Base-by-base conservation (phyloP, 2,329 filamentous ascomycete genomes). In the Aspergillus pseudotamarii region DNA sequence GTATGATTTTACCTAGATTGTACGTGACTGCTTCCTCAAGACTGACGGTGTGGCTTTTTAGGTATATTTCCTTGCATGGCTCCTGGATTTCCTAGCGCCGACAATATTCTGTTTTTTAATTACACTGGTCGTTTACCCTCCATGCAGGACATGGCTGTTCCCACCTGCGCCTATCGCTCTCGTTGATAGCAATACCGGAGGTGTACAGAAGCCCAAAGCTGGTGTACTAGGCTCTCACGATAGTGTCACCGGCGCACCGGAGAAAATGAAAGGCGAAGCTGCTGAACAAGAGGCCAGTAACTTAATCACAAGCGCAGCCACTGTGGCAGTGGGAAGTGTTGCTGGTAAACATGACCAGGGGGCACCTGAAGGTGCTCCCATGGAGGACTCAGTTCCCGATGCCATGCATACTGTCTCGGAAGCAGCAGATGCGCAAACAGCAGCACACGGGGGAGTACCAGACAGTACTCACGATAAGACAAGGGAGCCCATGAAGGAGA, bases 281-380 rank as follows among this genome's bases (percentile, higher is more conserved):
- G 91, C 93, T 1, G 92, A 96, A 75, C 87, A 91, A 65, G 92
- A 96, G 75, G 92, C 92, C 2, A 89, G 85, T 66, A 94, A 92
- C 72, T 90, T 96, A 65, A 89, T 95, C 66, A 90, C 89, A 64
- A 87, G 88, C 38, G 88, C 95, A 60, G 87, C 89, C 9, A 85
- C 87, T n/a, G 87, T 95, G 11, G 89, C 91, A 1, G 79, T 95
- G 34, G 89, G 89, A 60, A 91, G 90, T 68, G 91, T 91, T 2
- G 88, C 89, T 0, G 92, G 91, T 0, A 93, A 93, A 73, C 88
- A 93, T 67, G 90, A 91, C 1, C 87, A 91, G 72, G 83, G 82
- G 5, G 86, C 91, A 36, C 84, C 86, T 2, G 75, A 81, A n/a
- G 79, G 81, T 46, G 78, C 77, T 80, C 66, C 81, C 61, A 64